Conservation (phyloP, 257 asterid species). For the Anisodus acutangulus region DNA sequence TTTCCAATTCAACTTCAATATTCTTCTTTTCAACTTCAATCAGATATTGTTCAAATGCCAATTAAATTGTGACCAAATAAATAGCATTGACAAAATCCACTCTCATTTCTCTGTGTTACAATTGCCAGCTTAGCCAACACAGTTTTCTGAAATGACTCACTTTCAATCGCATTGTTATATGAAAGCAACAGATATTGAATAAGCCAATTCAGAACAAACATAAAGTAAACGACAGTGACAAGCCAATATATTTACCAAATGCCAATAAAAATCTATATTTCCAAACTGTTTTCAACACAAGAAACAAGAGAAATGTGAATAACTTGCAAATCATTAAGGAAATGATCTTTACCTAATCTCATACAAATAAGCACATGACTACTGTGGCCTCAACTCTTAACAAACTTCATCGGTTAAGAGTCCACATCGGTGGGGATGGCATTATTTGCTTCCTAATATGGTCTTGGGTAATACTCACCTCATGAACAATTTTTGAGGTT, state of each 20-base stretch:
- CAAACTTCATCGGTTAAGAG: not conserved
- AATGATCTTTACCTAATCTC: not conserved
- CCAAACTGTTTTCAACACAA: not conserved
- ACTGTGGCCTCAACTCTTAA: not conserved
- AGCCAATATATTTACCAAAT: conserved; percentile 11
- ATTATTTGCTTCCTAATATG: not conserved
- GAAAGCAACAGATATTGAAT: not conserved
- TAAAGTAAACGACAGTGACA: not conserved
- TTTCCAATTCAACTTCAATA: not conserved
- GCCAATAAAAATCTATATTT: not conserved
- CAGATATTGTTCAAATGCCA: not conserved
- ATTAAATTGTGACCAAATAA: not conserved
- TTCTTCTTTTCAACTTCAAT: too few relatives aligned
- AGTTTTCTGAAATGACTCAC: not conserved
- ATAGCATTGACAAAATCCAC: not conserved
- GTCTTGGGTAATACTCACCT: not conserved
- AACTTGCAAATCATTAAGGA: not conserved
- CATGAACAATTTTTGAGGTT: not conserved
- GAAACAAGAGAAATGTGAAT: conserved; percentile 3
- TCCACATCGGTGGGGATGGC: not conserved
- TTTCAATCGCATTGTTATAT: not conserved
- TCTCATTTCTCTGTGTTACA: not conserved
- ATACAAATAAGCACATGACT: conserved; percentile 1
- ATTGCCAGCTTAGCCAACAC: conserved; percentile 7
- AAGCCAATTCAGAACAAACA: conserved; percentile 29